Evolutionary conservation across 106 monocot species (phyloP), one percentile per base, ranked within the genome.

Genomic region (Narthecium ossifragum): DNA sequence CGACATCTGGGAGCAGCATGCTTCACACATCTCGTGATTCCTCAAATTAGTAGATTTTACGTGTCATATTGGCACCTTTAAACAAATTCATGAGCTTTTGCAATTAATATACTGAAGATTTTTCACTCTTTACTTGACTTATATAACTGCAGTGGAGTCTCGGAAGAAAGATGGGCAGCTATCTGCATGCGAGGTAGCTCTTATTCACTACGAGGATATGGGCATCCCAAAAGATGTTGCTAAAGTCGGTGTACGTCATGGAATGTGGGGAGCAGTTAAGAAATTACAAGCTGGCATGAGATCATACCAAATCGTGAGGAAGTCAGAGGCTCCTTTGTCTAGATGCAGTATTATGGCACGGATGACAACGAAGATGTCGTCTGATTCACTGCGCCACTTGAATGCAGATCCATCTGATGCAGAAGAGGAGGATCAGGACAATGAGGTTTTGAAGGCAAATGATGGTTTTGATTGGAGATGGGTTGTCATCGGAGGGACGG

Each of bases 211-310:
- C 8, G 93, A 94, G 64, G 93, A 89, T 66, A 94, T 94, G 93
- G 93, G 93, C 59, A 94, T 94, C 46, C 85, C 89, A 6, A 94
- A 78, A 60, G 93, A 94, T 29, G 85, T 94, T 0, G 89, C 93
- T 0, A 94, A 90, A 63, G 72, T 94, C 9, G 89, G 83, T 9
- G 83, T 94, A 2, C 93, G 89, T 31, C 93, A 94, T 45, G 89
- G 85, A 10, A 94, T 94, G 93, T 94, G 93, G 93, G 89, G 89
- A 36, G 85, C 89, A 13, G 93, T 94, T 1, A 89, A 94, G 62
- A 94, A 80, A 50, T 43, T 94, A 17, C 93, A 94, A 28, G 82
- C 85, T 14, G 93, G 93, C 29, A 72, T 94, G 80, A 64, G 93
- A 63, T 53, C 83, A 3, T 94, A 94, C 64, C 93, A 89, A 51